Evolutionary conservation across 2,329 filamentous ascomycete species (phyloP).

Genomic region (Cucurbitaria berberidis): DNA sequence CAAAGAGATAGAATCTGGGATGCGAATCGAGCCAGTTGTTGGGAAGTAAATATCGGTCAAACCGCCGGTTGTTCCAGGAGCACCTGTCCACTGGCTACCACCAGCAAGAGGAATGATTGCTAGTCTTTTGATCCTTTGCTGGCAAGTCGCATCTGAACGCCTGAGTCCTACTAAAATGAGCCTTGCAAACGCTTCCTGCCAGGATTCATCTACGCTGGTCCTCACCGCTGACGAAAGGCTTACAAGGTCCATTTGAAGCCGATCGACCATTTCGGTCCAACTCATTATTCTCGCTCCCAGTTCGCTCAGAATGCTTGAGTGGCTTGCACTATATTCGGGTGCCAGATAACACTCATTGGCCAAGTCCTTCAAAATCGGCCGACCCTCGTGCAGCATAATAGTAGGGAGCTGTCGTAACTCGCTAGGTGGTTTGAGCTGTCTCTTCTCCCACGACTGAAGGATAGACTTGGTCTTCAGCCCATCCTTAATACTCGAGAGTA

Average conservation of each 20-base stretch:
- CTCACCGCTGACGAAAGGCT: slow-evolving; percentile 1
- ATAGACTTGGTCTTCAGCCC: slow-evolving; percentile 9
- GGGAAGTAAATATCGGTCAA: slow-evolving; percentile 22
- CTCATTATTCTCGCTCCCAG: slow-evolving; percentile 4
- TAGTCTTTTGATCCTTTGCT: slow-evolving; percentile 8
- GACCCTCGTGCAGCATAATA: not conserved
- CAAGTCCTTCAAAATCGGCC: slow-evolving; percentile 21
- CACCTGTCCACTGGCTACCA: slow-evolving; percentile 17
- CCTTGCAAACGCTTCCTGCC: slow-evolving; percentile 22
- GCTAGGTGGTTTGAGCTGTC: slow-evolving; percentile 10
- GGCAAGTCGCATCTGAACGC: not conserved
- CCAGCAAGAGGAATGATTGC: slow-evolving; percentile 19
- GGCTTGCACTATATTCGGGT: slow-evolving; percentile 10
- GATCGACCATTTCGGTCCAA: slow-evolving; percentile 2
- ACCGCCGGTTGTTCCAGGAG: slow-evolving; percentile 6
- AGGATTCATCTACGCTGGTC: slow-evolving; percentile 7
- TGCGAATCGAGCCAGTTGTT: slow-evolving; percentile 1
- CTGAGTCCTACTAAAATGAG: not conserved
- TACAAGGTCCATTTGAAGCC: slow-evolving; percentile 14
- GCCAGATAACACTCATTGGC: slow-evolving; percentile 20
- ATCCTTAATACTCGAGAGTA: slow-evolving; percentile 10
- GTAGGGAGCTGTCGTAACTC: slow-evolving; percentile 3
- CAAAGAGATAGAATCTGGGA: slow-evolving; percentile 16
- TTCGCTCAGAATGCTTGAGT: slow-evolving; percentile 1
- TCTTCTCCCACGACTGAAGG: slow-evolving; percentile 15